A percentile compares a stretch with the other conserved stretches of the same genome.
Evolutionary conservation across 2,329 filamentous ascomycete genomes (phyloP).

Genomic region (Rhinocladiella mackenziei): DNA sequence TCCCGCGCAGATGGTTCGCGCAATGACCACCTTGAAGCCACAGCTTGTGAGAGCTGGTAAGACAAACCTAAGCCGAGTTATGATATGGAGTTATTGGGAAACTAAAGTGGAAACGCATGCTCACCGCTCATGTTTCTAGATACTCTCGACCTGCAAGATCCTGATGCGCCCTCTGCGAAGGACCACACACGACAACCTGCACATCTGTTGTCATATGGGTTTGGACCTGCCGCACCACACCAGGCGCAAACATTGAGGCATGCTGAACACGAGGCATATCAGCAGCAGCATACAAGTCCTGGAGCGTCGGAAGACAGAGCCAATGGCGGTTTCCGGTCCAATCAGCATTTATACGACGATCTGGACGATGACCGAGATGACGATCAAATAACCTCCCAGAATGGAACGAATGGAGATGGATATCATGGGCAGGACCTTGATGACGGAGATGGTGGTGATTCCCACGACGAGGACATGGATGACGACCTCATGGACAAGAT

Average conservation of each 20-base stretch:
- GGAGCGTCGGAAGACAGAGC: constrained; percentile 40
- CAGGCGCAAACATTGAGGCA: constrained; percentile 81
- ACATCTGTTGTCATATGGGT: constrained; percentile 49
- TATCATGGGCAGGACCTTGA: constrained; percentile 33
- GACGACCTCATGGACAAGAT: constrained; percentile 98
- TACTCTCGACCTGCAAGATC: constrained; percentile 90
- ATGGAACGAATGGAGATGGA: constrained; percentile 20
- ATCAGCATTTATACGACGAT: constrained; percentile 37
- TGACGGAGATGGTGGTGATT: constrained; percentile 58
- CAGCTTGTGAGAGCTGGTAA: constrained; percentile 46
- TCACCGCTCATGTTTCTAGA: constrained; percentile 52
- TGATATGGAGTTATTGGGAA: too few species aligned
- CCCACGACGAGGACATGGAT: constrained; percentile 67
- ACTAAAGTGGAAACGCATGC: neutral
- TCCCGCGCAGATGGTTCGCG: constrained; percentile 23
- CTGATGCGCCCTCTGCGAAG: constrained; percentile 74
- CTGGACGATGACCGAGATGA: constrained; percentile 62
- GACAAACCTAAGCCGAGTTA: too few species aligned
- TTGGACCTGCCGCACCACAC: constrained; percentile 65
- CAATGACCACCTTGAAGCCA: constrained; percentile 34
- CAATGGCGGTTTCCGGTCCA: constrained; percentile 10
- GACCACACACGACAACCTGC: constrained; percentile 63
- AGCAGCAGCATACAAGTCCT: constrained; percentile 65
- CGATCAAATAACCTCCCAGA: constrained; percentile 23
- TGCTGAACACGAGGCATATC: constrained; percentile 69